A percentile compares a stretch with the other conserved stretches of the same genome.
Conservation (phyloP, 495 filamentous ascomycete genomes). For the Neurospora discreta region DNA sequence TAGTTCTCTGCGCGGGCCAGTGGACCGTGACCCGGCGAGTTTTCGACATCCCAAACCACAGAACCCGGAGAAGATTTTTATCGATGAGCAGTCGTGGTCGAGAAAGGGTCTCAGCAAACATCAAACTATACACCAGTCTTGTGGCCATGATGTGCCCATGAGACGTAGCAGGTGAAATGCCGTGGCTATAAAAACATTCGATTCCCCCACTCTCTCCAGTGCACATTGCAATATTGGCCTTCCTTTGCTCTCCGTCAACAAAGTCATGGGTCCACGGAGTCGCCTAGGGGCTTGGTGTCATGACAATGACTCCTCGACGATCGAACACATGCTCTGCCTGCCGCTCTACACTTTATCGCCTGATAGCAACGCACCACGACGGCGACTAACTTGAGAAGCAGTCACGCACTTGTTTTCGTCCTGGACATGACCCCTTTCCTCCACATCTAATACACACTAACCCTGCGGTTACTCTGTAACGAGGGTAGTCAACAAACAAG, state of each 20-base stretch:
- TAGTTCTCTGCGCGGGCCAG: neutral
- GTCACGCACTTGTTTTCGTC: neutral
- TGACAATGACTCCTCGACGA: neutral
- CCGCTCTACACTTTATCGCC: neutral
- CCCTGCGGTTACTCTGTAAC: neutral
- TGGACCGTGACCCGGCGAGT: neutral
- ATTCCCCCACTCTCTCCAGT: neutral
- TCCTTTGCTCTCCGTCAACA: neutral
- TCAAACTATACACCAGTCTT: neutral
- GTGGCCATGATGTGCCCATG: neutral
- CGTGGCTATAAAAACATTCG: neutral
- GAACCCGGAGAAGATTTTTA: neutral
- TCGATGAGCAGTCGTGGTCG: neutral
- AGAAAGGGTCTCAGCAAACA: neutral
- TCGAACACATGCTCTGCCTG: neutral
- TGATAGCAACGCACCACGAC: neutral
- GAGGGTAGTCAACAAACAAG: neutral
- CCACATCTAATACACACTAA: neutral
- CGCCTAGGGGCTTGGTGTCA: neutral
- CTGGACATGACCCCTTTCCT: neutral
- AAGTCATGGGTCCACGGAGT: neutral
- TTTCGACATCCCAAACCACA: neutral
- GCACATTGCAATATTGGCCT: neutral
- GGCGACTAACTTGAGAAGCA: neutral
- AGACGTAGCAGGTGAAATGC: neutral